Conservation (phyloP, 2,329 filamentous ascomycete genomes). For the Phaeophleospora eucalypticola region DNA sequence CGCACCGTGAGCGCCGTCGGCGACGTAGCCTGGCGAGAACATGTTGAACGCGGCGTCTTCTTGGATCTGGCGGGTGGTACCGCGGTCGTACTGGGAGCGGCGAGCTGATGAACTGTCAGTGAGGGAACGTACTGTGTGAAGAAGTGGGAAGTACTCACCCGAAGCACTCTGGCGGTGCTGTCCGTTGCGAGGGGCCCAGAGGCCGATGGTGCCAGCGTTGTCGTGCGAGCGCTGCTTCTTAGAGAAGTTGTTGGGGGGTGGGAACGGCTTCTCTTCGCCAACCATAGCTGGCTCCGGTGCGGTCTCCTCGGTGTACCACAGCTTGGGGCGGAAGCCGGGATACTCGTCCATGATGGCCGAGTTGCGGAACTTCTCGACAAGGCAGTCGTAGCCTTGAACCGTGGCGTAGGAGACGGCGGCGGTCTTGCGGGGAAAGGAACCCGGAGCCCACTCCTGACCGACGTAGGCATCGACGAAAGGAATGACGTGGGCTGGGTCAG, state of each 20-base stretch:
- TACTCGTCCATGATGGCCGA: conserved; percentile 92
- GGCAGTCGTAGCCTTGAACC: conserved; percentile 85
- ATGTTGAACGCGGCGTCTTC: conserved; percentile 26
- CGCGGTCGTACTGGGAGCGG: conserved; percentile 75
- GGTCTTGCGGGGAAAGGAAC: conserved; percentile 58
- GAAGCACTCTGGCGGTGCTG: conserved; percentile 52
- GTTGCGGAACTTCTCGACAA: conserved; percentile 94
- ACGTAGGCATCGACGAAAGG: conserved; percentile 56
- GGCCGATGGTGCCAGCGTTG: conserved; percentile 80
- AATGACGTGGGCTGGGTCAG: conserved; percentile 70
- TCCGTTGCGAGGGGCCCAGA: conserved; percentile 75
- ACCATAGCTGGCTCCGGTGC: conserved; percentile 43
- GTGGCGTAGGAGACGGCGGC: conserved; percentile 95
- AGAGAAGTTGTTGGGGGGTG: conserved; percentile 73
- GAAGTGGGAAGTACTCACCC: conserved; percentile 45
- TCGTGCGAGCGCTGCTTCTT: conserved; percentile 86
- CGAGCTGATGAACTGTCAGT: too few relatives aligned
- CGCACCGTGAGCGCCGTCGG: conserved; percentile 4
- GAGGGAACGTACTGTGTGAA: too few relatives aligned
- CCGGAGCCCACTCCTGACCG: conserved; percentile 61
- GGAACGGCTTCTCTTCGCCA: conserved; percentile 72
- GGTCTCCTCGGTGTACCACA: conserved; percentile 53
- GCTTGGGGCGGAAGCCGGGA: conserved; percentile 77
- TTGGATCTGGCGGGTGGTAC: conserved; percentile 50
- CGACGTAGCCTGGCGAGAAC: conserved; percentile 6